These are phyloP conservation scores for Phytophthora ramorum DNA, from an alignment of 352 stramenopile species.

Conservation along the genomic window DNA sequence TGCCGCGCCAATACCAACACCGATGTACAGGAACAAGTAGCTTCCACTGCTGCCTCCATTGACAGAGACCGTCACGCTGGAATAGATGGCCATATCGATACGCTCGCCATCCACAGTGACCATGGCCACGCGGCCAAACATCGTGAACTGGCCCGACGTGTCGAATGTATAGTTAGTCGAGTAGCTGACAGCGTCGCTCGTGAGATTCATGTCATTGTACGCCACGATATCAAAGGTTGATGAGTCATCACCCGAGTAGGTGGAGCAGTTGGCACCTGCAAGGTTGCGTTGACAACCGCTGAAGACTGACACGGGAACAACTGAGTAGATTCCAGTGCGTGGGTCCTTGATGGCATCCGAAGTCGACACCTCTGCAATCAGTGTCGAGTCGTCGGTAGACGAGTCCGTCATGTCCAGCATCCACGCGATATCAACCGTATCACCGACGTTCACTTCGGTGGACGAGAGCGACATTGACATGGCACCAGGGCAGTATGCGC, in stretches of 20 bases:
- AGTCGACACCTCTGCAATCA: conserved; percentile 75
- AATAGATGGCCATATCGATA: conserved; percentile 87
- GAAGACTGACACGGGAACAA: conserved; percentile 78
- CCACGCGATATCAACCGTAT: conserved; percentile 66
- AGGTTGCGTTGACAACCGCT: conserved; percentile 67
- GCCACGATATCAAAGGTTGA: conserved; percentile 62
- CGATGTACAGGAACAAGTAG: conserved; percentile 73
- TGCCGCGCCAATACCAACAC: conserved; percentile 65
- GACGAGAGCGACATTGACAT: conserved; percentile 73
- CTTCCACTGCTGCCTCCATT: conserved; percentile 49
- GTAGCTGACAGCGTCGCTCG: conserved; percentile 58
- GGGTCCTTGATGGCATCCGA: conserved; percentile 62
- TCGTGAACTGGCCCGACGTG: conserved; percentile 63
- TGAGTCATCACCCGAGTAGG: conserved; percentile 64
- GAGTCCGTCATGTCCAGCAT: conserved; percentile 66
- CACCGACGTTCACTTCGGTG: conserved; percentile 51
- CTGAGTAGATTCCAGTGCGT: conserved; percentile 57
- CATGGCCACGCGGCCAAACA: conserved; percentile 79
- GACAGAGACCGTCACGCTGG: conserved; percentile 66
- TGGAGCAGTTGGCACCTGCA: conserved; percentile 64
- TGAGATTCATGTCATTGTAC: conserved; percentile 72
- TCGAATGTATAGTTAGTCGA: conserved; percentile 63
- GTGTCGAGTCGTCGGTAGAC: conserved; percentile 52
- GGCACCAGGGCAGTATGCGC: conserved; percentile 63
- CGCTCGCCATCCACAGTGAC: conserved; percentile 73